Base-by-base conservation (phyloP, 2,329 filamentous ascomycete species). In the Byssochlamys sp. region DNA sequence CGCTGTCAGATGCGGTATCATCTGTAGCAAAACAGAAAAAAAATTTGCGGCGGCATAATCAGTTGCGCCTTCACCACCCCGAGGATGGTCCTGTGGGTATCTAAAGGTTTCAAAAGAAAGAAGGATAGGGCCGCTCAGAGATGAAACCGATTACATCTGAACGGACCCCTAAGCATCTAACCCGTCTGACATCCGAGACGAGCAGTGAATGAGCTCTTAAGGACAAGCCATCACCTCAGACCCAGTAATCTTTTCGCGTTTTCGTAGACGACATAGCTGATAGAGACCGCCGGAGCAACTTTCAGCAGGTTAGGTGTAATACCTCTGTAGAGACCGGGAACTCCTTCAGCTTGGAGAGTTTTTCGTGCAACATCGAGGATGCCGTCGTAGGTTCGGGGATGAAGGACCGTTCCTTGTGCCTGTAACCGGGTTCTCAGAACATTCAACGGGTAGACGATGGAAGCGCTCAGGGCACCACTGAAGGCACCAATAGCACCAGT, bases 261-360 rank as follows among this genome's bases (percentile, higher is more conserved):
- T 76, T 96, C 91, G 69, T 96, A 96, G 60, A 94, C 88, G 67
- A 95, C 84, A 80, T 94, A 96, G 56, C 90, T 91, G 71, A 99
- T 97, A 66, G 91, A 96, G 56, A 99, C 87, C 29, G 94, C 91
- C 1, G 94, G 94, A 9, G 94, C 91, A 35, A 99, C 94, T 78
- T 99, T 99, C 65, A 99, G 80, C 45, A 99, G 78, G 70, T 97
- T 99, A 4, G 94, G 94, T 49, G 92, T 96, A 62, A 97, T 79
- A 1, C 94, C 94, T 74, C 95, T 96, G 80, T 96, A 99, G 58
- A 99, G 78, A 2, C 94, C 94, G 59, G 89, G 82, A 39, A 89
- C 71, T 1, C 94, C 94, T 75, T 99, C 94, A 54, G 87, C 84
- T 65, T 85, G 80, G 35, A 96, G 77, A 7, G 94, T 99, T 75